These are phyloP conservation scores for Crucihimalaya himalaica DNA, from an alignment of 345 rosid genomes.

Conservation along the genomic window DNA sequence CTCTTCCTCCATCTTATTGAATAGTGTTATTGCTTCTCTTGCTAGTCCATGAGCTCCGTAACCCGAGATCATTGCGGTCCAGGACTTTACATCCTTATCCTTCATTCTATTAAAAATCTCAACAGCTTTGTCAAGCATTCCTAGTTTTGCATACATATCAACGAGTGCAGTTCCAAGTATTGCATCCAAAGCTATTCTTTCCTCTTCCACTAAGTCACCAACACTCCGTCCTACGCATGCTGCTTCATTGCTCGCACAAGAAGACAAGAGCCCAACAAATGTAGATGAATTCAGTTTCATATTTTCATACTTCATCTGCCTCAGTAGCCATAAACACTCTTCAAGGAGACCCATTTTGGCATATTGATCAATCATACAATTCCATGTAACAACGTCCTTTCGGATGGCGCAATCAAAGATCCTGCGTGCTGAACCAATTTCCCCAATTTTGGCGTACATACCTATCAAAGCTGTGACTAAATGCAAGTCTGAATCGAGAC, in stretches of 20 bases:
- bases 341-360: slow-evolving; percentile 56
- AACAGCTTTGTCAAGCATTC: slow-evolving; percentile 52
- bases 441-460: slow-evolving; percentile 51
- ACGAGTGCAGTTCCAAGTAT: slow-evolving; percentile 62
- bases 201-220: slow-evolving; percentile 44
- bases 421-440: slow-evolving; percentile 44
- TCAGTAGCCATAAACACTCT: slow-evolving; percentile 52
- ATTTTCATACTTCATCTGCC: slow-evolving; percentile 50
- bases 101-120: slow-evolving; percentile 48
- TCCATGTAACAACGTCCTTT: slow-evolving; percentile 63
- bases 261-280: slow-evolving; percentile 56
- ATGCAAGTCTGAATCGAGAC: slow-evolving; percentile 46
- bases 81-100: slow-evolving; percentile 58
- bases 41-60: slow-evolving; percentile 62
- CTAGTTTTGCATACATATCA: slow-evolving; percentile 68
- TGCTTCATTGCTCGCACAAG: slow-evolving; percentile 53
- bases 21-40: slow-evolving; percentile 49
- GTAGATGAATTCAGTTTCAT: slow-evolving; percentile 57
- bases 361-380: slow-evolving; percentile 64
- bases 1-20: slow-evolving; percentile 54
- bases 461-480: slow-evolving; percentile 56
- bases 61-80: slow-evolving; percentile 66
- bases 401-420: slow-evolving; percentile 47
- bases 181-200: slow-evolving; percentile 49
- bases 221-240: slow-evolving; percentile 42